Evolutionary conservation across 2,329 filamentous ascomycete species (phyloP), one percentile per base, ranked within the genome.

Genomic region (Xylaria hypoxylon): DNA sequence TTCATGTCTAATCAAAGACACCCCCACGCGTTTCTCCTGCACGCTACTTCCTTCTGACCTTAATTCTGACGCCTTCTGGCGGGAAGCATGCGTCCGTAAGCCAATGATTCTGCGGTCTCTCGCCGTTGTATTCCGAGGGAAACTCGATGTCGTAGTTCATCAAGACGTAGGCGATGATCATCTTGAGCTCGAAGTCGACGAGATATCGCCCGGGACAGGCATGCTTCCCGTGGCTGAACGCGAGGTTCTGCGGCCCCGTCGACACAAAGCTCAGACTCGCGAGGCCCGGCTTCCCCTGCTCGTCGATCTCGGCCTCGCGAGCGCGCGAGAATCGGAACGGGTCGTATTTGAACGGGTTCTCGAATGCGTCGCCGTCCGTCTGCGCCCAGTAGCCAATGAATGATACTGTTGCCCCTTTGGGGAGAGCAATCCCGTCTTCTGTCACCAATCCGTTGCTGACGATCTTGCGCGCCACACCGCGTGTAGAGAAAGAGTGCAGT

Each of bases 131-230:
- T 24, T 70, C 67, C 1, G 69, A 42, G 13, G 65, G 70, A 24
- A 74, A 68, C 48, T 72, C 71, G 24, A 74, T 22, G 91, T 77
- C 75, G 58, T 77, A 77, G 55, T 73, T 69, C 62, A 65, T 68
- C 45, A 77, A 15, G 5, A 73, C 55, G 48, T 76, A 74, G 2
- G 71, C 68, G 40, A 76, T 66, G 11, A 75, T 68, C 71, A 77
- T 73, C 75, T 82, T 81, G 31, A 82, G 76, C 71, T 81, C 77
- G 56, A 78, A 78, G 35, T 75, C 76, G 2, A 79, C 78, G 57
- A 81, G 76, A 66, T 80, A 81, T 2, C 80, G 71, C 0, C 80
- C 80, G 0, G 80, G 80, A 64, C 80, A 82, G 1, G 80, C 77
- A 64, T 81, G 79, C 11, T 72, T 75, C 3, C 80, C 80, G 61